phyloP scores from a whole-genome alignment of 192 early-diverging fungal genomes.

The Podila horticola region DNA sequence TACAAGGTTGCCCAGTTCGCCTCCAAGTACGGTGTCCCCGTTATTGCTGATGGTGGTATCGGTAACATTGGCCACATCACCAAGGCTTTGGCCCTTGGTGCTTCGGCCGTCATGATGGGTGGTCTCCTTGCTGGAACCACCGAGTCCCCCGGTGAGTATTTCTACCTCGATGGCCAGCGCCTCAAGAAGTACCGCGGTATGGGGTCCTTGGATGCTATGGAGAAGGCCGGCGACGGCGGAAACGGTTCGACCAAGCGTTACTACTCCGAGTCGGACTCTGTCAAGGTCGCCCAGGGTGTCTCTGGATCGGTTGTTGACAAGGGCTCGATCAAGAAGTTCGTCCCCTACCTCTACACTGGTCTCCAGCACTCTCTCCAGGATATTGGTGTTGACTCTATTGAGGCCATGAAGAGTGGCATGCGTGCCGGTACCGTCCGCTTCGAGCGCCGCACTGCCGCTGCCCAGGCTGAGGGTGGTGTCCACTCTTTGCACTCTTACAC shows the following conservation, averaged over 20 bases:
- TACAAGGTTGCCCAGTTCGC: constrained; percentile 96
- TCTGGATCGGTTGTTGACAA: constrained; percentile 97
- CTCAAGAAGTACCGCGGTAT: constrained; percentile 99
- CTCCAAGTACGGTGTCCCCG: constrained; percentile 92
- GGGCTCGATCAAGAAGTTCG: constrained; percentile 93
- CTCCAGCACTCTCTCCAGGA: constrained; percentile 98
- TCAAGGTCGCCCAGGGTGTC: constrained; percentile 99
- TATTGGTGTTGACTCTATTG: constrained; percentile 83
- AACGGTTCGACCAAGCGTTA: constrained; percentile 91
- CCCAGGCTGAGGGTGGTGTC: constrained; percentile 97
- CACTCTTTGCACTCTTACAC: constrained; percentile 66
- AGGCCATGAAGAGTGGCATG: constrained; percentile 76
- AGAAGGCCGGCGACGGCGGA: constrained; percentile 72
- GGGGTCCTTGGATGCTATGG: constrained; percentile 99
- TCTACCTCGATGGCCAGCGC: constrained; percentile 96
- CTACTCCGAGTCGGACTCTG: constrained; percentile 95
- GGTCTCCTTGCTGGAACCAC: constrained; percentile 93
- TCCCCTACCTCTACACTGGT: constrained; percentile 92
- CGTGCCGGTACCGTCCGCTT: constrained; percentile 83
- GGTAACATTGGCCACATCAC: constrained; percentile 97
- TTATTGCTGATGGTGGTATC: constrained; percentile 98
- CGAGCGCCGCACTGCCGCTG: constrained; percentile 93
- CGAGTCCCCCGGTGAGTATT: constrained; percentile 98
- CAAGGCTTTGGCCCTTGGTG: constrained; percentile 94
- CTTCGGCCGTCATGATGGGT: constrained; percentile 99